A percentile compares a stretch with the other conserved stretches of the same genome.
phyloP scores from a whole-genome alignment of 768 basidiomycete genomes.

The Amanita fuliginea region DNA sequence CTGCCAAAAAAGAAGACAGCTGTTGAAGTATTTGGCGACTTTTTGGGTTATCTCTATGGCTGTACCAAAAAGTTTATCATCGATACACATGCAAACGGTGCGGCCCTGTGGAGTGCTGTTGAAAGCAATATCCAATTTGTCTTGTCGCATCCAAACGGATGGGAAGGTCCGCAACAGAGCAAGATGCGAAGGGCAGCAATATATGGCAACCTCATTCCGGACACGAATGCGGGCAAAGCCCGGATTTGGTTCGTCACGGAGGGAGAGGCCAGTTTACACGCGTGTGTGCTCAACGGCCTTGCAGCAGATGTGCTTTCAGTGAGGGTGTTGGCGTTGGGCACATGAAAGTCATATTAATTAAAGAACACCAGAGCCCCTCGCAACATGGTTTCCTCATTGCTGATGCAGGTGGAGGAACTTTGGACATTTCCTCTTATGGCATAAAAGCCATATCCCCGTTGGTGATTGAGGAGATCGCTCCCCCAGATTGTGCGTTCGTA shows the following conservation, averaged over 20 bases:
- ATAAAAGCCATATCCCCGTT: conserved; percentile 60
- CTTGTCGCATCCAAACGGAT: conserved; percentile 72
- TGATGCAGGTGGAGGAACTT: conserved; percentile 73
- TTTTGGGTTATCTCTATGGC: conserved; percentile 59
- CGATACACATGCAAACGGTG: conserved; percentile 76
- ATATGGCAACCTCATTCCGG: conserved; percentile 61
- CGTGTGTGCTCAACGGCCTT: conserved; percentile 67
- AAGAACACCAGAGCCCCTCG: conserved; percentile 43
- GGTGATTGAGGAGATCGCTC: conserved; percentile 75
- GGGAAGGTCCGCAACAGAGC: conserved; percentile 71
- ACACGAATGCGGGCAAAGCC: conserved; percentile 62
- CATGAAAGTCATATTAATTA: background rate
- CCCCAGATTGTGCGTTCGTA: conserved; percentile 56
- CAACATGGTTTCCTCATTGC: conserved; percentile 72
- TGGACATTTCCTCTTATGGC: conserved; percentile 74
- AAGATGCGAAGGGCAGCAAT: conserved; percentile 70
- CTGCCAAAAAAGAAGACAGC: conserved; percentile 59
- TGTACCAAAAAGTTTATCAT: conserved; percentile 69
- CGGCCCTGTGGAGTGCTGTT: conserved; percentile 56
- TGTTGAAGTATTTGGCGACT: conserved; percentile 73
- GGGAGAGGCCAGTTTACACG: conserved; percentile 76
- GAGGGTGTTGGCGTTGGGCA: background rate
- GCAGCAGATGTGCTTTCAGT: conserved; percentile 72
- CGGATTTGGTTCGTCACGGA: conserved; percentile 75
- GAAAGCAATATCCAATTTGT: conserved; percentile 66